phyloP scores from a whole-genome alignment of 495 filamentous ascomycete species.

The Bathelium albidoporum region DNA sequence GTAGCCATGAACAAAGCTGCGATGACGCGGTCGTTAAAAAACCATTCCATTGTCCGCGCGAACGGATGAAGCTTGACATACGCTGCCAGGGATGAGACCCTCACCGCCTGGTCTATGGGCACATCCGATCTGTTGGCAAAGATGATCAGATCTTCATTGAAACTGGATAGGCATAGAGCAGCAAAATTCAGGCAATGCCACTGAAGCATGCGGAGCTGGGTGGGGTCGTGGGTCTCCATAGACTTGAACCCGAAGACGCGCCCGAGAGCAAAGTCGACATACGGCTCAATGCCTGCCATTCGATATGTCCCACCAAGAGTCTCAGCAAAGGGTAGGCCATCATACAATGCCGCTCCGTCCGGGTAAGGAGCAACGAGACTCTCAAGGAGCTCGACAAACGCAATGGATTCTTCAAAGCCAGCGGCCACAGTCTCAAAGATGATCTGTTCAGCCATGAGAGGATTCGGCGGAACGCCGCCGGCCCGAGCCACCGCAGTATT shows the following conservation, averaged over 20 bases:
- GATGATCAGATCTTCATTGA: conserved; percentile 85
- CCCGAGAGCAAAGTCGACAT: conserved; percentile 80
- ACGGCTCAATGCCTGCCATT: conserved; percentile 79
- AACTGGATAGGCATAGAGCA: conserved; percentile 59
- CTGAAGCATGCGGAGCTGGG: conserved; percentile 58
- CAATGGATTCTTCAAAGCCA: conserved; percentile 38
- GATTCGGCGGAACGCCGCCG: conserved; percentile 35
- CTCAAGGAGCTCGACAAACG: conserved; percentile 65
- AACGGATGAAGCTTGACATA: conserved; percentile 88
- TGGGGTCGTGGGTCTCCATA: conserved; percentile 47
- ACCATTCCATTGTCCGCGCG: conserved; percentile 87
- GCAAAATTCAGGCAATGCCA: conserved; percentile 73
- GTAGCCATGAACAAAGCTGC: conserved; percentile 64
- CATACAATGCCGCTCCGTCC: conserved; percentile 49
- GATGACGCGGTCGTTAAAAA: conserved; percentile 87
- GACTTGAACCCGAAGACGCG: conserved; percentile 54
- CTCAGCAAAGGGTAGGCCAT: conserved; percentile 79
- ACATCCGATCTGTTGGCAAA: conserved; percentile 66
- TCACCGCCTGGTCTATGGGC: conserved; percentile 59
- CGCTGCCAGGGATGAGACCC: conserved; percentile 54
- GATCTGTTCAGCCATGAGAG: conserved; percentile 13
- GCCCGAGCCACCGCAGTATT: neutral
- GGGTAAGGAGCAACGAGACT: conserved; percentile 53
- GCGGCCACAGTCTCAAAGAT: conserved; percentile 6
- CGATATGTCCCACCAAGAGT: conserved; percentile 67